Evolutionary conservation across 768 basidiomycete genomes (phyloP).

Genomic region (Wakefieldia striispora): DNA sequence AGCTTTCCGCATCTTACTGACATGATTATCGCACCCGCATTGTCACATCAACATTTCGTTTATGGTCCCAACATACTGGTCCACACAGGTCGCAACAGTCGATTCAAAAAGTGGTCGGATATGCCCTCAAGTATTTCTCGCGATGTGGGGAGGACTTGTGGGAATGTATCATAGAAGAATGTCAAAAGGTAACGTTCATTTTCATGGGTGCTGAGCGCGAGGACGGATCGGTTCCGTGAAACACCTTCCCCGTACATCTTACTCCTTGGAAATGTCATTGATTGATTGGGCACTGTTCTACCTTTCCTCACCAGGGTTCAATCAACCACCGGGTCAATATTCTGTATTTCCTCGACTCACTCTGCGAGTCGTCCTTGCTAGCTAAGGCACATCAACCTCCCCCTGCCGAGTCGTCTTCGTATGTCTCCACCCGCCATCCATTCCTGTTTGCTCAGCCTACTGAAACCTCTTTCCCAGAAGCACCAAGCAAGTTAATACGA

Average conservation of each 20-base stretch:
- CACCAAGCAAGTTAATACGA: slow-evolving; percentile 34
- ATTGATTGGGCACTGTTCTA: not conserved
- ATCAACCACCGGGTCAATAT: too few species aligned
- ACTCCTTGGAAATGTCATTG: not conserved
- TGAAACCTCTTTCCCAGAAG: slow-evolving; percentile 20
- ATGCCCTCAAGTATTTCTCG: slow-evolving; percentile 80
- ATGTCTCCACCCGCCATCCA: not conserved
- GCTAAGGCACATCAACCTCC: slow-evolving; percentile 54
- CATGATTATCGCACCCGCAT: too few species aligned
- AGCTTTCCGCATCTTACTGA: too few species aligned
- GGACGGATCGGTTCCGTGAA: too few species aligned
- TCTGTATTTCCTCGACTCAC: slow-evolving; percentile 84
- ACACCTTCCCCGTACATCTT: not conserved
- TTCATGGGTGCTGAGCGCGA: too few species aligned
- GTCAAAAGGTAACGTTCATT: slow-evolving; percentile 63
- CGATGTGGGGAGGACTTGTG: slow-evolving; percentile 89
- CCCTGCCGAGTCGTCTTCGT: slow-evolving; percentile 22
- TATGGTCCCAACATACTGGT: too few species aligned
- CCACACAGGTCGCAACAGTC: slow-evolving; percentile 76
- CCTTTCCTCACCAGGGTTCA: too few species aligned
- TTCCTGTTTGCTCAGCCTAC: too few species aligned
- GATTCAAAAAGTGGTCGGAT: slow-evolving; percentile 84
- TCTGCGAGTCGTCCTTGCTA: slow-evolving; percentile 76
- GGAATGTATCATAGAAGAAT: slow-evolving; percentile 92
- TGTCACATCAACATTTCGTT: too few species aligned